Conservation (phyloP, 2,329 filamentous ascomycete genomes). For the Alternaria sp. region DNA sequence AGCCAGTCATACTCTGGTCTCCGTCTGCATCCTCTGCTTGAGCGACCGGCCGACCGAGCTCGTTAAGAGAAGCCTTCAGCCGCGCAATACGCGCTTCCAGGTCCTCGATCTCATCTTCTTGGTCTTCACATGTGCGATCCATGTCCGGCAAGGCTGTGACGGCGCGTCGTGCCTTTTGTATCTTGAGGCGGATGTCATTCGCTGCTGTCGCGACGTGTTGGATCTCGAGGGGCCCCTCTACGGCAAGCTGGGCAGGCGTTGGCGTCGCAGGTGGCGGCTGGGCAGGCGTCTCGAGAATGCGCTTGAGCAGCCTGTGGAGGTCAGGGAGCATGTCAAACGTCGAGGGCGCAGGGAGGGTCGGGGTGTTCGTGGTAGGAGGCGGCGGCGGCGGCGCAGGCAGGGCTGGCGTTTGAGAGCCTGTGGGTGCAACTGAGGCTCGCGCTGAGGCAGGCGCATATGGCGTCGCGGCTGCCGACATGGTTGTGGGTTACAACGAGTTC, state of each 20-base stretch:
- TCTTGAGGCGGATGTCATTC: constrained; percentile 80
- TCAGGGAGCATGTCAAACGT: constrained; percentile 87
- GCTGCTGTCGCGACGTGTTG: constrained; percentile 85
- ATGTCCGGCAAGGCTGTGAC: constrained; percentile 75
- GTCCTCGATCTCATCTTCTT: constrained; percentile 73
- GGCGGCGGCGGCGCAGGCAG: constrained; percentile 26
- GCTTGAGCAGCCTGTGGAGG: constrained; percentile 78
- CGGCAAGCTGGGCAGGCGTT: constrained; percentile 34
- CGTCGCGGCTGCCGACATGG: constrained; percentile 47
- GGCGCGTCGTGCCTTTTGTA: constrained; percentile 77
- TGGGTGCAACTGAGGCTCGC: constrained; percentile 45
- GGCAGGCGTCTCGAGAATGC: constrained; percentile 66
- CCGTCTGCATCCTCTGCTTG: constrained; percentile 28
- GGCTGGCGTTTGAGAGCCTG: constrained; percentile 41
- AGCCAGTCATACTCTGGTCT: constrained; percentile 51
- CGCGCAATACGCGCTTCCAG: constrained; percentile 70
- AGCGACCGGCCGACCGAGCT: constrained; percentile 39
- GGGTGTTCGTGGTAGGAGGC: constrained; percentile 50
- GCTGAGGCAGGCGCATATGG: constrained; percentile 45
- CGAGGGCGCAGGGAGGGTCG: constrained; percentile 77
- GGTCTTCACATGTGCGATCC: constrained; percentile 70
- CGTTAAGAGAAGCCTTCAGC: constrained; percentile 61
- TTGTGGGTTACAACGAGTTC: constrained; percentile 17
- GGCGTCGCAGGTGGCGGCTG: constrained; percentile 40
- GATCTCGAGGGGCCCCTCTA: constrained; percentile 60